phyloP scores from a whole-genome alignment of 257 asterid genomes.

The Fraxinus anomala region DNA sequence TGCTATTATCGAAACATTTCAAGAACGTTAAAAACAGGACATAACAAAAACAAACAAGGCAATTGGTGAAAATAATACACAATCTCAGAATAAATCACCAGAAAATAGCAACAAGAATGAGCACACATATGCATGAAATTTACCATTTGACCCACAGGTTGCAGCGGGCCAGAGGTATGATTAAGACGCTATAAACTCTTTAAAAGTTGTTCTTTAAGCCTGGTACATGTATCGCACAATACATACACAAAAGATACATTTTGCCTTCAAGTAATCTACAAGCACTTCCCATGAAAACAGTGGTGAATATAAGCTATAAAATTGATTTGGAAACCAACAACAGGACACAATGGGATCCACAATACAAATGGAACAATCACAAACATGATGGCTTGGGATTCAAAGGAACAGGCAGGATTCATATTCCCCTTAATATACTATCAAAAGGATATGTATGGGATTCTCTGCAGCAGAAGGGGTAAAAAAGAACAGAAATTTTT shows the following conservation, averaged over 20 bases:
- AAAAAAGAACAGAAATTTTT: background rate
- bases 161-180: slow-evolving; percentile 7
- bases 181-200: background rate
- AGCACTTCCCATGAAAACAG: background rate
- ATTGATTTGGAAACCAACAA: background rate
- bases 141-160: slow-evolving; percentile 17
- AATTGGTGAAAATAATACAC: background rate
- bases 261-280: background rate
- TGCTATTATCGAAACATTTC: background rate
- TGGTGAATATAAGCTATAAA: background rate
- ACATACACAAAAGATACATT: background rate
- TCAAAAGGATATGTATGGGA: background rate
- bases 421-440: background rate
- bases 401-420: background rate
- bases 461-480: background rate
- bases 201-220: background rate
- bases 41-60: background rate
- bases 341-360: background rate
- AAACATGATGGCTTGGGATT: background rate
- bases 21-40: slow-evolving; percentile 6
- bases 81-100: slow-evolving; percentile 15
- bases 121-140: slow-evolving; percentile 2
- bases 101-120: slow-evolving; percentile 15
- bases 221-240: background rate
- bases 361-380: background rate